Percentiles rank a stretch among this genome's conserved stretches.
Conservation (phyloP, 495 filamentous ascomycete genomes). For the Parathielavia appendiculata region DNA sequence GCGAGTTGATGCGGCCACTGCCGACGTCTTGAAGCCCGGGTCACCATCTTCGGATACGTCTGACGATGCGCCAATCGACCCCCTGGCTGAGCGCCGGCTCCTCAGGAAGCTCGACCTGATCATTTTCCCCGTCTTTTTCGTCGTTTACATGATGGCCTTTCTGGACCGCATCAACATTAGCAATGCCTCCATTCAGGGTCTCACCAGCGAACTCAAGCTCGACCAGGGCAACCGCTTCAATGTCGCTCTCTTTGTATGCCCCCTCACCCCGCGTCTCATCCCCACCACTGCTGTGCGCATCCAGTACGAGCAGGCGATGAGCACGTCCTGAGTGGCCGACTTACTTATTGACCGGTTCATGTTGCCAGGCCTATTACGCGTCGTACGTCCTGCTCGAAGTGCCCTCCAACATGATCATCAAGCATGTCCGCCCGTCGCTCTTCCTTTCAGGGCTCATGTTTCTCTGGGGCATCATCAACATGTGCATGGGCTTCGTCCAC, state of each 20-base stretch:
- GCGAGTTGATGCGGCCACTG: neutral
- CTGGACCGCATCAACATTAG: conserved; percentile 57
- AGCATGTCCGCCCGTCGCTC: conserved; percentile 54
- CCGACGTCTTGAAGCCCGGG: neutral
- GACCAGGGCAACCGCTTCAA: conserved; percentile 52
- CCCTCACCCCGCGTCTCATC: neutral
- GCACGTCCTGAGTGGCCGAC: neutral
- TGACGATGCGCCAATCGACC: conserved; percentile 15
- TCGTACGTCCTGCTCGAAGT: conserved; percentile 64
- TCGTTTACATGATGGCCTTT: conserved; percentile 43
- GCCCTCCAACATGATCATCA: conserved; percentile 57
- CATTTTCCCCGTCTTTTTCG: conserved; percentile 39
- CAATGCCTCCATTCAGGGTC: conserved; percentile 57
- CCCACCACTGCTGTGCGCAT: no score
- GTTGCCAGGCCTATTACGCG: conserved; percentile 52
- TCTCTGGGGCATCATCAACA: conserved; percentile 38
- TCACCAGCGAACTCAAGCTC: conserved; percentile 55
- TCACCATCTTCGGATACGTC: conserved; percentile 1
- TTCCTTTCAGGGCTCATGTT: conserved; percentile 53
- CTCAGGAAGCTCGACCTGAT: conserved; percentile 36
- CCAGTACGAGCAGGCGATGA: neutral
- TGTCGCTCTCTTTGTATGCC: conserved; percentile 51
- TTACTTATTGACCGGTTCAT: neutral
- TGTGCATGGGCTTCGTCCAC: conserved; percentile 40
- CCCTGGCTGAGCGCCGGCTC: conserved; percentile 28